Conservation (phyloP, 2,329 filamentous ascomycete genomes). For the Talaromyces albobiverticillius region DNA sequence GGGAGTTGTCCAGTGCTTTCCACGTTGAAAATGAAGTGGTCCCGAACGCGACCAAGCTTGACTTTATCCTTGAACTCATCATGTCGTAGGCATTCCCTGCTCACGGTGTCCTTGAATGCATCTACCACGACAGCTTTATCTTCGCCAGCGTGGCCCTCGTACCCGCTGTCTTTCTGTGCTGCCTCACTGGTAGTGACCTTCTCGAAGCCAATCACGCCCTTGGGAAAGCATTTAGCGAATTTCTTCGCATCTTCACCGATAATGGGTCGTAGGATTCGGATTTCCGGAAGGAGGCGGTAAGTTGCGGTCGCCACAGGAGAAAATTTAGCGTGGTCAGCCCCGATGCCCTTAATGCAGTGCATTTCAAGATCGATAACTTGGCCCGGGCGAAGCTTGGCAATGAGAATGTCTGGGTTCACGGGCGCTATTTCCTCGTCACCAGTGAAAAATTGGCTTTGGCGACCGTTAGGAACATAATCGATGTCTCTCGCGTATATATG, state of each 20-base stretch:
- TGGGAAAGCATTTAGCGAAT: slow-evolving; percentile 84
- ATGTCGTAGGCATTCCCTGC: slow-evolving; percentile 86
- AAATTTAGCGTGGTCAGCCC: slow-evolving; percentile 94
- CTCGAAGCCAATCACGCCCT: slow-evolving; percentile 80
- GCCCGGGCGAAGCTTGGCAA: slow-evolving; percentile 88
- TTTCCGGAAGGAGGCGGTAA: slow-evolving; percentile 86
- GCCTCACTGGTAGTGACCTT: slow-evolving; percentile 68
- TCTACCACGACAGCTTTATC: slow-evolving; percentile 83
- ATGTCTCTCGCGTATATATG: slow-evolving; percentile 79
- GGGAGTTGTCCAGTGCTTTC: slow-evolving; percentile 96
- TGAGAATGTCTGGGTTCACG: slow-evolving; percentile 86
- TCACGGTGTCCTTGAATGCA: slow-evolving; percentile 92
- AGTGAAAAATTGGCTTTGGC: slow-evolving; percentile 65
- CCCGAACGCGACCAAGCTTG: slow-evolving; percentile 80
- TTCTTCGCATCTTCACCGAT: slow-evolving; percentile 82
- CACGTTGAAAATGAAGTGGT: slow-evolving; percentile 96
- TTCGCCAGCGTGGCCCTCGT: slow-evolving; percentile 74
- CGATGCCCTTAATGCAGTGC: slow-evolving; percentile 93
- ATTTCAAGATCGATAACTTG: slow-evolving; percentile 83
- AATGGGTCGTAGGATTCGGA: slow-evolving; percentile 80
- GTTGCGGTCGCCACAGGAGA: slow-evolving; percentile 92
- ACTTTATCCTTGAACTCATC: slow-evolving; percentile 94
- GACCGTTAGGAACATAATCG: slow-evolving; percentile 70
- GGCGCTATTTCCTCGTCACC: slow-evolving; percentile 68
- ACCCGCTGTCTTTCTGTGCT: slow-evolving; percentile 57